A percentile compares a stretch with the other conserved stretches of the same genome.
Conservation (phyloP, 2,329 filamentous ascomycete genomes). For the Aureobasidium sp. region DNA sequence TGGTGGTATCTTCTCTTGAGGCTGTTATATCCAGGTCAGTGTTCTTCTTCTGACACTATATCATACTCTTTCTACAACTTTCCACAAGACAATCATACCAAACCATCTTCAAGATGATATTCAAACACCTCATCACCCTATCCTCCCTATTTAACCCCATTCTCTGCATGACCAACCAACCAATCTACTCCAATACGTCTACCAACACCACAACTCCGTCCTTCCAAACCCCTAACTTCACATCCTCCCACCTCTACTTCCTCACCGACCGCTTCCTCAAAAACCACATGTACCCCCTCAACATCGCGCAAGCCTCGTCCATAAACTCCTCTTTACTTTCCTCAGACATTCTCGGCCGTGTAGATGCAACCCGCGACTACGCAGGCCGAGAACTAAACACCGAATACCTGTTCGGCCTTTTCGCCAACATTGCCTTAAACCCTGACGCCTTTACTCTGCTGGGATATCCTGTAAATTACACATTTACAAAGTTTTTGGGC, state of each 20-base stretch:
- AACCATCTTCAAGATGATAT: not conserved
- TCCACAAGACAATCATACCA: too few relatives aligned
- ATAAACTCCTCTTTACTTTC: not conserved
- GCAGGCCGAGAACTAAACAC: not conserved
- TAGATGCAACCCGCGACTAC: not conserved
- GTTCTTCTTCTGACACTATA: not conserved
- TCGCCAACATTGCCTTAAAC: slow-evolving; percentile 2
- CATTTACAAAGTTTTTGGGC: not conserved
- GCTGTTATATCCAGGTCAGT: not conserved
- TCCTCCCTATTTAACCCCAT: not conserved
- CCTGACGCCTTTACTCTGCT: not conserved
- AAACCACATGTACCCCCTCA: slow-evolving; percentile 2
- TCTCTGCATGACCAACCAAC: not conserved
- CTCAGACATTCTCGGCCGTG: not conserved
- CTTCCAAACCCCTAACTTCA: not conserved
- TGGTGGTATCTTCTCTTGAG: not conserved
- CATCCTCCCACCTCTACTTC: not conserved
- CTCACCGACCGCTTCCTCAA: not conserved
- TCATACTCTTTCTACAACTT: not conserved
- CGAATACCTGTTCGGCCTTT: not conserved
- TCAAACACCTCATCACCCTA: not conserved
- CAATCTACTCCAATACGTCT: not conserved
- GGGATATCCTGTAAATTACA: not conserved
- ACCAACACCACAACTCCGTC: not conserved
- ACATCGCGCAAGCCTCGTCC: not conserved